These are phyloP conservation scores for Blepharisma stoltei DNA, from an alignment of 73 alveolate species.

Conservation along the genomic window DNA sequence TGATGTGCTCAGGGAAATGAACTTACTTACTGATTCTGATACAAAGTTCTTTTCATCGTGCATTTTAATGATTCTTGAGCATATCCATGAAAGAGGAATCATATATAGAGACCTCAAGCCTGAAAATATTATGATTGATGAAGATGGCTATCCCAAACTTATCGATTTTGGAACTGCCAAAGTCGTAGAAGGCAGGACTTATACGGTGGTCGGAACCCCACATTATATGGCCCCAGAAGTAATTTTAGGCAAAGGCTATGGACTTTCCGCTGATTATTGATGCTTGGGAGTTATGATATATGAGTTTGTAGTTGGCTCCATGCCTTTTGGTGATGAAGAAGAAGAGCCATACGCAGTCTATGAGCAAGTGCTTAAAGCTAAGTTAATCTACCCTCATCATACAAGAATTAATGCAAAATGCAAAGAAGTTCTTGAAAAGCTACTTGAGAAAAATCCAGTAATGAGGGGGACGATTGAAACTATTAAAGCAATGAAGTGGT, in stretches of 20 bases:
- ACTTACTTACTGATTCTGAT: slow-evolving; percentile 38
- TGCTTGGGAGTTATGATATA: slow-evolving; percentile 75
- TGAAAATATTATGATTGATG: slow-evolving; percentile 47
- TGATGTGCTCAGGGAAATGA: slow-evolving; percentile 56
- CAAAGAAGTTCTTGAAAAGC: not conserved
- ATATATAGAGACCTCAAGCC: slow-evolving; percentile 58
- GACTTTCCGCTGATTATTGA: slow-evolving; percentile 83
- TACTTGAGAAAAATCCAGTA: slow-evolving; percentile 28
- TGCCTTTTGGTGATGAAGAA: slow-evolving; percentile 32
- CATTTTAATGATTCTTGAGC: slow-evolving; percentile 23
- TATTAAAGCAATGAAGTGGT: not conserved
- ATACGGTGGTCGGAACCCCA: slow-evolving; percentile 81
- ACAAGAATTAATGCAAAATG: not conserved
- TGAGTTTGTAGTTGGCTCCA: slow-evolving; percentile 61
- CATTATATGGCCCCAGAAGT: slow-evolving; percentile 85
- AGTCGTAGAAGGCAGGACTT: slow-evolving; percentile 33
- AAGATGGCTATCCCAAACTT: slow-evolving; percentile 43
- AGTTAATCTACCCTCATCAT: not conserved
- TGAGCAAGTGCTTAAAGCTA: not conserved
- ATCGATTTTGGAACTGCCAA: slow-evolving; percentile 53
- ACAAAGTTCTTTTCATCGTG: slow-evolving; percentile 45
- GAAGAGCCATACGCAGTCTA: slow-evolving; percentile 27
- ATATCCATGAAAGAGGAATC: slow-evolving; percentile 34
- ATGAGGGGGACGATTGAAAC: slow-evolving; percentile 14
- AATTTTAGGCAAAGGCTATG: slow-evolving; percentile 55